Evolutionary conservation across 192 early-diverging fungal genomes (phyloP), one percentile per base, ranked within the genome.

Genomic region (Coemansia sp.): DNA sequence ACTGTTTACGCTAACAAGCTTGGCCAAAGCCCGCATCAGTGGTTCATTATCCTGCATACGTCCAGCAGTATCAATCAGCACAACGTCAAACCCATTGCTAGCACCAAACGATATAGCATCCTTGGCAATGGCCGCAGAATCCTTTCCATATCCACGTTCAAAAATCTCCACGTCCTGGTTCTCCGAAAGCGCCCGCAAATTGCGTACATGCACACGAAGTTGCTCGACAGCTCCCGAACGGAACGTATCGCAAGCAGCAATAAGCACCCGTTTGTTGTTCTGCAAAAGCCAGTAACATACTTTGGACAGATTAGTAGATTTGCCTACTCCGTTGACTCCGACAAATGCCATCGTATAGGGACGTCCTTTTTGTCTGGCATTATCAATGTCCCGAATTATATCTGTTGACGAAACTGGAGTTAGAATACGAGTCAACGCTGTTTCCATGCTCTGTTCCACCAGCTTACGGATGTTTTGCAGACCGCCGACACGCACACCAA

Each of bases 1-100:
- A 42, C 87, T 85, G 73, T 98, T 98, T 30, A 89, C 85, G 22
- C 92, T 86, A 11, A 96, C 94, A 28, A 98, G 83, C 85, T 98
- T 98, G 28, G 96, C 90, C 60, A 98, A 83, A 0, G 96, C 93
- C 16, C 96, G 87, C 96, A 98, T 98, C 68, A 98, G 73, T 7
- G 96, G 96, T 80, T 96, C 96, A 65, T 98, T 98, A 69, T 98
- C 96, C 74, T 98, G 96, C 96, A 98, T 98, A 40, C 96, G 87
- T 2, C 96, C 96, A 5, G 96, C 96, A 4, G 96, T 98, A 69
- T 98, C 96, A 33, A 98, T 91, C 25, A 98, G 80, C 12, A 96
- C 94, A 6, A 96, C 95, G 76, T 98, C 94, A 73, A 90, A 95
- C 1, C 76, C 79, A 48, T 91, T 85, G 45, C 69, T 54, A 16